A percentile compares a stretch with the other conserved stretches of the same genome.
These are phyloP conservation scores for Aureobasidium uvarum DNA, from an alignment of 2,329 filamentous ascomycete genomes.

Conservation along the genomic window DNA sequence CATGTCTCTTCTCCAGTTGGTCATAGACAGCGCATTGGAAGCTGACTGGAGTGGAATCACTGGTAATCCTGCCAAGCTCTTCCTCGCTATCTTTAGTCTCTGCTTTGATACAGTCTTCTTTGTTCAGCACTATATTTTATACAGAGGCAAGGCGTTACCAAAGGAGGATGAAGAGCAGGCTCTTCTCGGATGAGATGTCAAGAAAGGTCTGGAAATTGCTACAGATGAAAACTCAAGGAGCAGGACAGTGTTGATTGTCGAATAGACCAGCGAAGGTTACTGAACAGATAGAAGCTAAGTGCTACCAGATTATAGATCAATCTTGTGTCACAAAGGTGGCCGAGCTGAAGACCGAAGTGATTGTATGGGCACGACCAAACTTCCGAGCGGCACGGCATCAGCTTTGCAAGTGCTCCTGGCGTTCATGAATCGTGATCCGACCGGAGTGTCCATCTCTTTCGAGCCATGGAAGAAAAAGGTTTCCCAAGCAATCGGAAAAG, in stretches of 20 bases:
- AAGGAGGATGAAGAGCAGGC: constrained; percentile 10
- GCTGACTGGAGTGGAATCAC: constrained; percentile 81
- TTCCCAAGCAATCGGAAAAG: constrained; percentile 17
- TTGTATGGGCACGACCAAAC: neutral
- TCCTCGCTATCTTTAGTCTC: constrained; percentile 79
- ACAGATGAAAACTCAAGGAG: neutral
- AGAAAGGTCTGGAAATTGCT: neutral
- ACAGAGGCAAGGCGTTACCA: constrained; percentile 46
- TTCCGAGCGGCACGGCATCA: neutral
- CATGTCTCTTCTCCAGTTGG: constrained; percentile 75
- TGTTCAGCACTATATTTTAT: constrained; percentile 82
- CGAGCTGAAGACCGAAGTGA: neutral
- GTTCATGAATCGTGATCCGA: neutral
- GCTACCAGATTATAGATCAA: neutral
- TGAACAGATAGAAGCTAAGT: neutral
- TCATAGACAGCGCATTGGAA: constrained; percentile 80
- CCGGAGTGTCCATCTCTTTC: neutral
- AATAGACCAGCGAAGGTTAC: neutral
- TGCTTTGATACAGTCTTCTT: constrained; percentile 86
- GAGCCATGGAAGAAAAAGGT: neutral
- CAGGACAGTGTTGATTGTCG: neutral
- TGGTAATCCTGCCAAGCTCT: constrained; percentile 88
- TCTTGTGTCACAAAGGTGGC: neutral
- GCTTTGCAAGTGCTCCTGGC: neutral
- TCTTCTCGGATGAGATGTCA: neutral